phyloP scores from a whole-genome alignment of 2,329 filamentous ascomycete genomes.

The Lasiodiplodia theobromae region DNA sequence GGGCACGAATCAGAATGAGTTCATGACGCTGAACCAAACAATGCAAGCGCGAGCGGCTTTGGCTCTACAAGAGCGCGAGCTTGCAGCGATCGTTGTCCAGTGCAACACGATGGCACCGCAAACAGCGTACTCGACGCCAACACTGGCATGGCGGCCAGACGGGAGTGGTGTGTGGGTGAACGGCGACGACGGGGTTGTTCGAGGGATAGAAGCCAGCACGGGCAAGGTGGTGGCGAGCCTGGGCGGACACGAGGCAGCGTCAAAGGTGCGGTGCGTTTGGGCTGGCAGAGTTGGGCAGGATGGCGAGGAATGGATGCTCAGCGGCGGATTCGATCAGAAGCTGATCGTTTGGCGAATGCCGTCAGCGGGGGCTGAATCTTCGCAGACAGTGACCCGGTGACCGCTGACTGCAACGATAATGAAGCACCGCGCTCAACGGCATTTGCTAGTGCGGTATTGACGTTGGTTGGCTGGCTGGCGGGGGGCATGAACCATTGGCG shows the following conservation, averaged over 20 bases:
- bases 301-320: conserved; percentile 63
- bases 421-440: background rate
- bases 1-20: background rate
- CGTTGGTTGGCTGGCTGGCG: conserved; percentile 1
- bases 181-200: conserved; percentile 68
- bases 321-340: conserved; percentile 69
- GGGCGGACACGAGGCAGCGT: conserved; percentile 63
- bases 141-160: conserved; percentile 67
- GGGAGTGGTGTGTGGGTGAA: conserved; percentile 70
- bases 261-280: conserved; percentile 66
- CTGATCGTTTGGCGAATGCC: conserved; percentile 61
- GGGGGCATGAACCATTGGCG: conserved; percentile 13
- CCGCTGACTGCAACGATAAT: conserved; percentile 7
- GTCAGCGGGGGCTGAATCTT: conserved; percentile 12
- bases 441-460: conserved; percentile 3
- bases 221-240: conserved; percentile 63
- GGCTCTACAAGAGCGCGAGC: conserved; percentile 62
- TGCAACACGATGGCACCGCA: conserved; percentile 68
- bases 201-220: conserved; percentile 65
- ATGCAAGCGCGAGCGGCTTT: conserved; percentile 60
- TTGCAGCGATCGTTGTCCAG: conserved; percentile 66
- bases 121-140: conserved; percentile 68
- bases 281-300: conserved; percentile 54
- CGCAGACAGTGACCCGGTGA: conserved; percentile 22
- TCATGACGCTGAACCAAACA: conserved; percentile 53